Base-by-base conservation (phyloP, 176 grass and related monocot species). In the Carex littledalei region DNA sequence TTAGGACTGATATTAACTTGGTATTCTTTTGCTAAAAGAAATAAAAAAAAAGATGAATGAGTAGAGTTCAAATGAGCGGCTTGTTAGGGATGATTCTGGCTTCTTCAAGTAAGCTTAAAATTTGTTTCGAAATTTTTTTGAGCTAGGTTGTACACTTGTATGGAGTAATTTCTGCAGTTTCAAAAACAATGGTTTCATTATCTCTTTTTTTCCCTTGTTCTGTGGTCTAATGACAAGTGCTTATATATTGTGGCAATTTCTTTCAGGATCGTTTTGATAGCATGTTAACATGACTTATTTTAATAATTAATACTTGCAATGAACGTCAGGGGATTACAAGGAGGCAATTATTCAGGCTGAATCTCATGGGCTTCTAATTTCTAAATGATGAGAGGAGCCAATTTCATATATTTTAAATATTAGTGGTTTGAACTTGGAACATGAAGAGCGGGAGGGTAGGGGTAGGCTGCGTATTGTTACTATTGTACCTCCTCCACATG, bases 1-100 rank as follows among this genome's bases (percentile, higher is more conserved):
- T 39, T 31, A 39, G 31, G 47, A 20, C 8, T 59, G 59, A 81
- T 45, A 74, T 75, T 75, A 81, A 81, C 26, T 81, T n/a, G 18
- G 57, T 24, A 60, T 81, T 62, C 59, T 81, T 81, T 61, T 62
- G 32, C 12, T 63, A 18, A 81, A 81, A 61, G 24, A 57, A 53
- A 79, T 79, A 58, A 63, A 63, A 58, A 63, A 17, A 5, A 78
- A 50, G 9, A 49, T 49, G 17, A 81, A 81, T 43, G 18, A 37
- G 18, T 12, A 63, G 17, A 80, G 9, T 18, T 80, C 52, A 80
- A 80, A 60, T 4, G 20, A 55, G 26, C 8, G 3, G 31, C 4
- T 61, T 61, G 13, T 81, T 81, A 18, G 21, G 12, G 34, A 76
- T 53, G 47, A 76, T 53, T 47, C 16, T 77, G 73, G 17, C 8